Percentiles rank a stretch among this genome's conserved stretches.
Evolutionary conservation across 345 rosid genomes (phyloP).

Genomic region (Bruguiera gymnorhiza): DNA sequence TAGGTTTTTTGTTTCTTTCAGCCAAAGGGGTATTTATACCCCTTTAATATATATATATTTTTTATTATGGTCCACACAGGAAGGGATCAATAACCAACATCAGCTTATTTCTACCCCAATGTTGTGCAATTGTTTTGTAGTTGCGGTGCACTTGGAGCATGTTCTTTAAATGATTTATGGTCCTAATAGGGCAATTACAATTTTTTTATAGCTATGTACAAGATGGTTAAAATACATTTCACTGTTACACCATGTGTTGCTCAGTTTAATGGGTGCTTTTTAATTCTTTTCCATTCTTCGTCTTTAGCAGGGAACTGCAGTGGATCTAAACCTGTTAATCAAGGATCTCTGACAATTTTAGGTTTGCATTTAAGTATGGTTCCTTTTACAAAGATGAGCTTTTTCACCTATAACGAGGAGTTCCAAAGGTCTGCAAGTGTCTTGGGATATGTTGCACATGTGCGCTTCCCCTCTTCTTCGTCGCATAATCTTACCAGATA

Average conservation of each 20-base stretch:
- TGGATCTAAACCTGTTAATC: conserved; percentile 62
- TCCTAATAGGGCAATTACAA: neutral
- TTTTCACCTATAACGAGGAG: conserved; percentile 91
- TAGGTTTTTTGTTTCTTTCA: too few relatives aligned
- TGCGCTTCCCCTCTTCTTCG: conserved; percentile 39
- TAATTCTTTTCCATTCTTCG: neutral
- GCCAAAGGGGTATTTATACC: too few relatives aligned
- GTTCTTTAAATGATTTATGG: conserved; percentile 4
- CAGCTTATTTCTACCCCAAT: neutral
- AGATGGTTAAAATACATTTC: too few relatives aligned
- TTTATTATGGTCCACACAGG: too few relatives aligned
- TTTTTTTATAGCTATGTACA: neutral
- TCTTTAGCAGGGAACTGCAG: conserved; percentile 40
- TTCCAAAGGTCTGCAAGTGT: conserved; percentile 90
- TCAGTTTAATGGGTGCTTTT: neutral
- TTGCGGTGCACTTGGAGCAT: neutral
- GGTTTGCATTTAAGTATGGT: conserved; percentile 82
- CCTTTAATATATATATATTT: too few relatives aligned
- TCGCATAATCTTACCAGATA: conserved; percentile 9
- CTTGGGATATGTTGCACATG: too few relatives aligned
- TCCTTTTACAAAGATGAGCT: conserved; percentile 88
- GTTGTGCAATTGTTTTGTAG: neutral
- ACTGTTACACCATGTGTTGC: too few relatives aligned
- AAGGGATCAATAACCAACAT: too few relatives aligned
- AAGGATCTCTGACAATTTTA: conserved; percentile 79